Conservation (phyloP, 2,329 filamentous ascomycete species). For the Akanthomyces muscarius region DNA sequence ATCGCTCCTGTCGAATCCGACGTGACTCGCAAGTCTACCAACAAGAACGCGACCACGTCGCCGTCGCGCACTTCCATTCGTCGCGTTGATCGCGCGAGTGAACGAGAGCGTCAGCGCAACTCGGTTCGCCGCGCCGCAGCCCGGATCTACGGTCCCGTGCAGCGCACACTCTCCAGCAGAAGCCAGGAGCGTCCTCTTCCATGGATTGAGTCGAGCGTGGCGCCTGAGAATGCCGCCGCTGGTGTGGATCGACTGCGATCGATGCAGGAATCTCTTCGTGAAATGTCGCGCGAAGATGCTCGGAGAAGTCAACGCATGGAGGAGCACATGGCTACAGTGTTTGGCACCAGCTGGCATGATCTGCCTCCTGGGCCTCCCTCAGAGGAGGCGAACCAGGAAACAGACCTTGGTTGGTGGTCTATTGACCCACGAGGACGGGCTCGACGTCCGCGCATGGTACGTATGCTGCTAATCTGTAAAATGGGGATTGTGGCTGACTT, state of each 20-base stretch:
- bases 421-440: constrained; percentile 22
- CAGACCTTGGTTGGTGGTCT: constrained; percentile 26
- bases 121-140: constrained; percentile 24
- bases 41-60: constrained; percentile 28
- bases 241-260: not conserved
- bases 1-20: constrained; percentile 44
- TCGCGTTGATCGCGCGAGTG: constrained; percentile 31
- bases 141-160: constrained; percentile 27
- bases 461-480: not conserved
- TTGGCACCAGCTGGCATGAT: constrained; percentile 22
- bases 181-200: constrained; percentile 20
- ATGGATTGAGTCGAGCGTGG: constrained; percentile 23
- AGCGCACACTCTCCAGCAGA: constrained; percentile 22
- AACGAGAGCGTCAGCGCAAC: constrained; percentile 28
- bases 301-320: constrained; percentile 22
- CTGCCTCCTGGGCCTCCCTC: constrained; percentile 11
- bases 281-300: constrained; percentile 24
- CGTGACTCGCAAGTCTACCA: constrained; percentile 32
- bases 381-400: constrained; percentile 18
- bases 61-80: constrained; percentile 40
- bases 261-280: constrained; percentile 21
- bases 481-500: constrained; percentile 50
- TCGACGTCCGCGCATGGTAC: constrained; percentile 24
- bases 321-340: constrained; percentile 27
- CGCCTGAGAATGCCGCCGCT: constrained; percentile 2